Evolutionary conservation across 495 filamentous ascomycete genomes (phyloP).

Genomic region (Xylaria nigripes): DNA sequence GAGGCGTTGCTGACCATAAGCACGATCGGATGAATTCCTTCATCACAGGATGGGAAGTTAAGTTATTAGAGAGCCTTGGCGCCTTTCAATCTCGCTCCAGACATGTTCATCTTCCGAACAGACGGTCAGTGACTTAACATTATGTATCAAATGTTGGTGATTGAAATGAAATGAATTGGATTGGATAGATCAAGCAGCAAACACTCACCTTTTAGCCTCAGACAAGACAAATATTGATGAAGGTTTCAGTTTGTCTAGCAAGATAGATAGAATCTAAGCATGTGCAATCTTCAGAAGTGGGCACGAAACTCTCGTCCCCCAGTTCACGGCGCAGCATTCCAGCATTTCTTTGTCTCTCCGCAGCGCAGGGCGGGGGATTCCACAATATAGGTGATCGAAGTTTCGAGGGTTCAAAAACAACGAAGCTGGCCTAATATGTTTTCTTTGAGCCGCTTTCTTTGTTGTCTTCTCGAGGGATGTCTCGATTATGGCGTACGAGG

Average conservation of each 20-base stretch:
- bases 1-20: not conserved
- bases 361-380: no score
- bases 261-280: no score
- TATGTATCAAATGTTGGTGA: not conserved
- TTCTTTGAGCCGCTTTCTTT: constrained; percentile 25
- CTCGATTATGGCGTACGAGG: constrained; percentile 8
- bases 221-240: constrained; percentile 4
- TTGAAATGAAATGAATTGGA: no score
- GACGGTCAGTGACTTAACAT: not conserved
- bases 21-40: no score
- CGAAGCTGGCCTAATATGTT: constrained; percentile 18
- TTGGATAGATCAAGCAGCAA: no score
- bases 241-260: constrained; percentile 11
- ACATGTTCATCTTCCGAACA: not conserved
- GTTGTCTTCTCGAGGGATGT: constrained; percentile 11
- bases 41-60: no score
- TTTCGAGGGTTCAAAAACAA: no score
- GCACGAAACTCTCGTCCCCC: constrained; percentile 8
- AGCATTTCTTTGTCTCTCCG: constrained; percentile 26
- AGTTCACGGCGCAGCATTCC: constrained; percentile 24
- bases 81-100: not conserved
- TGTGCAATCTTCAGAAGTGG: no score
- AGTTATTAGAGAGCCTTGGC: not conserved
- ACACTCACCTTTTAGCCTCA: no score
- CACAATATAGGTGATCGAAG: no score